These are phyloP conservation scores for Schizothecium vesticola DNA, from an alignment of 495 filamentous ascomycete species.

Conservation along the genomic window DNA sequence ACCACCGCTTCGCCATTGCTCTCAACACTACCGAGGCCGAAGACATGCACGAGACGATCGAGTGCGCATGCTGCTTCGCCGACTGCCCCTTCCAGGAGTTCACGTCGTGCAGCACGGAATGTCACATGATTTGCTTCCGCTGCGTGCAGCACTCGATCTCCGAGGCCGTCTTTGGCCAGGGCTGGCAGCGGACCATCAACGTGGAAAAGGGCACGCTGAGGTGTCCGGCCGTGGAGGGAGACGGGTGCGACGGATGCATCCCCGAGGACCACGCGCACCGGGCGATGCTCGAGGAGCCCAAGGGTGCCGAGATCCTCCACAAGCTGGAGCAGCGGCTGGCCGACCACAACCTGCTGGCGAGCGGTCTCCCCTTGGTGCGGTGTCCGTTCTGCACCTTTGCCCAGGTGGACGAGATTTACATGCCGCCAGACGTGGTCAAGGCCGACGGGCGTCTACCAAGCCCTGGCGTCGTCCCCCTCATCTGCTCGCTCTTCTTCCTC, in stretches of 20 bases:
- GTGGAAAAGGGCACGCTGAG: conserved; percentile 62
- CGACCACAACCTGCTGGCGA: conserved; percentile 64
- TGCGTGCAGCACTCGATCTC: conserved; percentile 74
- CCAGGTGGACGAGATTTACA: conserved; percentile 75
- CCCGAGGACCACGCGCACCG: conserved; percentile 59
- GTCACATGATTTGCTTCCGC: conserved; percentile 79
- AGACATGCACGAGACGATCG: conserved; percentile 62
- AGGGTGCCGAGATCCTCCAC: conserved; percentile 61
- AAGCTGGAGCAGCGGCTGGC: conserved; percentile 74
- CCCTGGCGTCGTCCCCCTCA: not conserved
- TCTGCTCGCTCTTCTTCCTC: conserved; percentile 38
- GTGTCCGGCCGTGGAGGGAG: conserved; percentile 67
- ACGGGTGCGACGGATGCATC: conserved; percentile 70
- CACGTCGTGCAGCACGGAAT: conserved; percentile 62
- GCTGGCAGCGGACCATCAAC: conserved; percentile 77
- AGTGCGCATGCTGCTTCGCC: conserved; percentile 87
- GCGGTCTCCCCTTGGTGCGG: conserved; percentile 66
- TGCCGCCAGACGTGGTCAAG: conserved; percentile 38
- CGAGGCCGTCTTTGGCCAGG: conserved; percentile 88
- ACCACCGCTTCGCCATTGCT: conserved; percentile 57
- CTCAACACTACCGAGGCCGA: conserved; percentile 75
- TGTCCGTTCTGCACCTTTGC: conserved; percentile 92
- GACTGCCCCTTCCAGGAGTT: conserved; percentile 77
- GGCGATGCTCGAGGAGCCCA: conserved; percentile 61
- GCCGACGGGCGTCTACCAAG: not conserved